phyloP scores from a whole-genome alignment of 2,329 filamentous ascomycete genomes.

The Epichloe uncinata region DNA sequence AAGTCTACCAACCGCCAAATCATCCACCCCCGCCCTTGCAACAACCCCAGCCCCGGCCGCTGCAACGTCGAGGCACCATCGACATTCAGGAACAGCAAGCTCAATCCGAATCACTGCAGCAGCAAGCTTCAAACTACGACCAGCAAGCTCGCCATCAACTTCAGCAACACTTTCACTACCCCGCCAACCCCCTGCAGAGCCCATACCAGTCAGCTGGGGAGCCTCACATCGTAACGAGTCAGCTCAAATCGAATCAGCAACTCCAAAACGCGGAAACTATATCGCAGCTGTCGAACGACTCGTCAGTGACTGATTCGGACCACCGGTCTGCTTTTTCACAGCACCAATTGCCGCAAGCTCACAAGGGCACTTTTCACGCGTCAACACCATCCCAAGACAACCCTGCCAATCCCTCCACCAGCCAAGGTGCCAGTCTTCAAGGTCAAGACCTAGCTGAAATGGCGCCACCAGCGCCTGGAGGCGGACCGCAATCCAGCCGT shows the following conservation, averaged over 20 bases:
- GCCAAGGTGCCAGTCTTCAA: conserved; percentile 1
- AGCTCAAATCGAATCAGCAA: conserved; percentile 20
- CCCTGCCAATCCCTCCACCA: background rate
- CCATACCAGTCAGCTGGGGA: conserved; percentile 24
- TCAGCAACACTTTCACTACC: conserved; percentile 14
- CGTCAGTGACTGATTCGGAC: conserved; percentile 38
- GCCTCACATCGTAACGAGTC: conserved; percentile 21
- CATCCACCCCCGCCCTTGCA: conserved; percentile 10
- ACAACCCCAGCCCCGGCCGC: conserved; percentile 14
- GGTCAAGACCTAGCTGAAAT: conserved; percentile 27
- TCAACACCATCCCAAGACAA: conserved; percentile 22
- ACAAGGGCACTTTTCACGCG: conserved; percentile 28
- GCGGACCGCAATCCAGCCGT: conserved; percentile 29
- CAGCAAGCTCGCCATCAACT: conserved; percentile 22
- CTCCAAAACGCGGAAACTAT: conserved; percentile 43
- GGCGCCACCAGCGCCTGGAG: conserved; percentile 28
- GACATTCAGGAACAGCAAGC: conserved; percentile 23
- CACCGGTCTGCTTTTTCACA: conserved; percentile 27
- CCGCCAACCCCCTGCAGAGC: conserved; percentile 7
- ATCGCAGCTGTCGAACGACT: conserved; percentile 51
- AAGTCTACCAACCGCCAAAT: conserved; percentile 24
- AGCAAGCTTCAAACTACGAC: conserved; percentile 18
- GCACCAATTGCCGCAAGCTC: conserved; percentile 30
- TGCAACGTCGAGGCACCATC: conserved; percentile 11
- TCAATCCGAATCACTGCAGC: conserved; percentile 9